phyloP scores from a whole-genome alignment of 345 rosid species.

The Kandelia obovata region DNA sequence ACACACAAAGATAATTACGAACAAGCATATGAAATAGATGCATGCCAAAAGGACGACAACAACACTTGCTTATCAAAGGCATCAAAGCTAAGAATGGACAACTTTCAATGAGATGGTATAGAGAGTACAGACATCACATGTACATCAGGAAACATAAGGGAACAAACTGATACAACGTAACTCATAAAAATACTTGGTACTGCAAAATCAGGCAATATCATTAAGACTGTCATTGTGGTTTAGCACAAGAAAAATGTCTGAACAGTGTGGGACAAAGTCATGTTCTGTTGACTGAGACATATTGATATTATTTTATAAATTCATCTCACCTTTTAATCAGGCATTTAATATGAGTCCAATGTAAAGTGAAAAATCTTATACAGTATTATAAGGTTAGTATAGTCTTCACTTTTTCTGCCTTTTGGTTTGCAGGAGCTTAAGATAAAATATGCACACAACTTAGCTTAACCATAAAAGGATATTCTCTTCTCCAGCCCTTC shows the following conservation, averaged over 20 bases:
- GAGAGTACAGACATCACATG: neutral
- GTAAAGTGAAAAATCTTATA: neutral
- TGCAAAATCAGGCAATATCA: neutral
- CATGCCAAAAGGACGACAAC: neutral
- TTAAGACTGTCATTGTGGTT: too few species aligned
- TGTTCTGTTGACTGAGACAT: too few species aligned
- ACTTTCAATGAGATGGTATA: neutral
- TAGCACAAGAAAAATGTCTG: too few species aligned
- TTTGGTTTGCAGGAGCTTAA: neutral
- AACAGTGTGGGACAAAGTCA: too few species aligned
- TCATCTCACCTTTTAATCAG: neutral
- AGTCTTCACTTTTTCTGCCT: neutral
- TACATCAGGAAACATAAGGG: neutral
- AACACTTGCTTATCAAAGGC: neutral
- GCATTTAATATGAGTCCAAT: neutral
- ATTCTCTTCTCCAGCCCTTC: constrained; percentile 37
- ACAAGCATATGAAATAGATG: too few species aligned
- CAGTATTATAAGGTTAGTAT: neutral
- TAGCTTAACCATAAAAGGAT: constrained; percentile 18
- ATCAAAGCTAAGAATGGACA: neutral
- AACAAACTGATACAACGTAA: neutral
- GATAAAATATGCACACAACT: neutral
- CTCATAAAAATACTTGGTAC: neutral
- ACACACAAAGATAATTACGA: too few species aligned
- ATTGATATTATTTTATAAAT: too few species aligned